A percentile compares a stretch with the other conserved stretches of the same genome.
Evolutionary conservation across 2,329 filamentous ascomycete genomes (phyloP).

Genomic region (Pezicula neosporulosa): DNA sequence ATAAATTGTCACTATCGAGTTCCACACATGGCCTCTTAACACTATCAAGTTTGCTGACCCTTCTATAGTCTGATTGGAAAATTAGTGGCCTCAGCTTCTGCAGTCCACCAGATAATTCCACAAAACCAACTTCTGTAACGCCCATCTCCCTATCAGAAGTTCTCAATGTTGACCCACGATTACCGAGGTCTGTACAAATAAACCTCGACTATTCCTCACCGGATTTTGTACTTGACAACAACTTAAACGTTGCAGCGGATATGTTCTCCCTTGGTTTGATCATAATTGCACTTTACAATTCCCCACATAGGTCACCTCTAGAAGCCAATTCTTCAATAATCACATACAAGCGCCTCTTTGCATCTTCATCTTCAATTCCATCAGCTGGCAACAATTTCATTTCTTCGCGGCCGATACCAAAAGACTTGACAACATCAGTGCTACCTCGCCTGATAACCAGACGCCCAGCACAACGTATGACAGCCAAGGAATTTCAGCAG

Average conservation of each 20-base stretch:
- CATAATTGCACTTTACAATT: slow-evolving; percentile 88
- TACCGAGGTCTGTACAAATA: slow-evolving; percentile 81
- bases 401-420: slow-evolving; percentile 74
- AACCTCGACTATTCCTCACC: slow-evolving; percentile 92
- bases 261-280: slow-evolving; percentile 92
- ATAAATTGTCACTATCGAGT: too few relatives aligned
- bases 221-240: slow-evolving; percentile 90
- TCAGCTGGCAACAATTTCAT: slow-evolving; percentile 81
- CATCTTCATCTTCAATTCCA: slow-evolving; percentile 74
- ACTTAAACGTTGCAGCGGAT: slow-evolving; percentile 78
- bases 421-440: slow-evolving; percentile 71
- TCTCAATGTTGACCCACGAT: slow-evolving; percentile 77
- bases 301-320: slow-evolving; percentile 84
- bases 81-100: slow-evolving; percentile 92
- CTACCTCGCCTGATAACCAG: slow-evolving; percentile 84
- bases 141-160: slow-evolving; percentile 81
- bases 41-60: slow-evolving; percentile 23
- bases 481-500: slow-evolving; percentile 87
- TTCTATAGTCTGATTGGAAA: slow-evolving; percentile 86
- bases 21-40: not conserved
- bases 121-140: slow-evolving; percentile 69
- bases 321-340: slow-evolving; percentile 78
- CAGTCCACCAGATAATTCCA: slow-evolving; percentile 73
- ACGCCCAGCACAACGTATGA: slow-evolving; percentile 81
- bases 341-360: slow-evolving; percentile 81